These are phyloP conservation scores for Eurotiales sp. DNA, from an alignment of 2,329 filamentous ascomycete species.

Conservation along the genomic window DNA sequence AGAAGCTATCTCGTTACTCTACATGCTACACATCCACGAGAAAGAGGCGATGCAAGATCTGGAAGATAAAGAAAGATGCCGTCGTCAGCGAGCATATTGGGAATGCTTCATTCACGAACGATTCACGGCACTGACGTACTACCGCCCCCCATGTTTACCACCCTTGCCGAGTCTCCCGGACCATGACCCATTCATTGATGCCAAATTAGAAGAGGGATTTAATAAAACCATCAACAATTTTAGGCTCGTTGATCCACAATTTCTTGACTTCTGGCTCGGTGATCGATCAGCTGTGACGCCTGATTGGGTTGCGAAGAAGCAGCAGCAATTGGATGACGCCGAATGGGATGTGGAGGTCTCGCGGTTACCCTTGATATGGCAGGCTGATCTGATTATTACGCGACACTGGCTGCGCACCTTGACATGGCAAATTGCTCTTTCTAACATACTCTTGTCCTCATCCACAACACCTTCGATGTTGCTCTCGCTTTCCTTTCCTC, in stretches of 20 bases:
- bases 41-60: constrained; percentile 31
- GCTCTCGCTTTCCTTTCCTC: constrained; percentile 44
- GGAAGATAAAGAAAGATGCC: constrained; percentile 34
- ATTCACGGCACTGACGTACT: constrained; percentile 52
- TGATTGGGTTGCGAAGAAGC: constrained; percentile 46
- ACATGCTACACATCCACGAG: constrained; percentile 45
- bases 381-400: constrained; percentile 49
- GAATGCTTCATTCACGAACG: constrained; percentile 56
- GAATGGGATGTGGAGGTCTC: constrained; percentile 36
- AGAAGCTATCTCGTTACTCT: constrained; percentile 46
- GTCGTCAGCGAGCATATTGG: constrained; percentile 53
- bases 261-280: constrained; percentile 44
- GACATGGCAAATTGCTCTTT: constrained; percentile 50
- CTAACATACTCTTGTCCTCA: constrained; percentile 44
- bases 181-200: constrained; percentile 37
- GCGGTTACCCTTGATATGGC: constrained; percentile 41
- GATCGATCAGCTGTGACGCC: constrained; percentile 35
- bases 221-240: constrained; percentile 46
- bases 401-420: constrained; percentile 49
- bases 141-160: constrained; percentile 42
- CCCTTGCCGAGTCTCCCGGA: constrained; percentile 38
- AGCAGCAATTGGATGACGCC: constrained; percentile 41
- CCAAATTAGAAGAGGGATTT: constrained; percentile 41
- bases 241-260: constrained; percentile 42
- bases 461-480: constrained; percentile 19